Percentiles rank a stretch among this genome's conserved stretches.
phyloP scores from a whole-genome alignment of 139 green algal genomes.

The Coelastrella sp. region DNA sequence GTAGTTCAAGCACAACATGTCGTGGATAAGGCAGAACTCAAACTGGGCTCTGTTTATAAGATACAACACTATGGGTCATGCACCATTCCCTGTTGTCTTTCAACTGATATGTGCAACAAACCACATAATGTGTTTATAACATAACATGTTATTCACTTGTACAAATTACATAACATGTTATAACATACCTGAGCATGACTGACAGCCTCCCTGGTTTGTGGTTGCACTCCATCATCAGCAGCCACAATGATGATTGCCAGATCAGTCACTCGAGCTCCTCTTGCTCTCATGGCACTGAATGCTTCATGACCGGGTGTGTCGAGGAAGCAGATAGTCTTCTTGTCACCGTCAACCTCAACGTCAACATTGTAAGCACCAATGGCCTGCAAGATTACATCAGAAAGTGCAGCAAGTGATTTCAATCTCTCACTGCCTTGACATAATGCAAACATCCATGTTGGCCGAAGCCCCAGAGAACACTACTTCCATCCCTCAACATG shows the following conservation, averaged over 20 bases:
- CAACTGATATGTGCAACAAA: neutral
- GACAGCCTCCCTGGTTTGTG: constrained; percentile 96
- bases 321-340: constrained; percentile 91
- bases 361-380: constrained; percentile 97
- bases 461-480: too few relatives aligned
- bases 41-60: too few relatives aligned
- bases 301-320: constrained; percentile 98
- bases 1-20: too few relatives aligned
- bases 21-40: too few relatives aligned
- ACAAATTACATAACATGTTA: neutral
- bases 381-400: constrained; percentile 61
- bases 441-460: too few relatives aligned
- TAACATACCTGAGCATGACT: constrained; percentile 89
- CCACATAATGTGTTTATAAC: neutral
- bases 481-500: too few relatives aligned
- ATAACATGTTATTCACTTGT: too few relatives aligned
- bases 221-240: constrained; percentile 96
- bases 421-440: neutral
- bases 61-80: too few relatives aligned
- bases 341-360: constrained; percentile 66
- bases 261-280: constrained; percentile 89
- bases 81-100: too few relatives aligned
- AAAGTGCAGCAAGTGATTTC: neutral
- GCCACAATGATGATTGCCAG: constrained; percentile 98
- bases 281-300: constrained; percentile 97